Percentiles rank a stretch among this genome's conserved stretches.
phyloP scores from a whole-genome alignment of 164 flowering plant genomes.

The Vitis rupestris region DNA sequence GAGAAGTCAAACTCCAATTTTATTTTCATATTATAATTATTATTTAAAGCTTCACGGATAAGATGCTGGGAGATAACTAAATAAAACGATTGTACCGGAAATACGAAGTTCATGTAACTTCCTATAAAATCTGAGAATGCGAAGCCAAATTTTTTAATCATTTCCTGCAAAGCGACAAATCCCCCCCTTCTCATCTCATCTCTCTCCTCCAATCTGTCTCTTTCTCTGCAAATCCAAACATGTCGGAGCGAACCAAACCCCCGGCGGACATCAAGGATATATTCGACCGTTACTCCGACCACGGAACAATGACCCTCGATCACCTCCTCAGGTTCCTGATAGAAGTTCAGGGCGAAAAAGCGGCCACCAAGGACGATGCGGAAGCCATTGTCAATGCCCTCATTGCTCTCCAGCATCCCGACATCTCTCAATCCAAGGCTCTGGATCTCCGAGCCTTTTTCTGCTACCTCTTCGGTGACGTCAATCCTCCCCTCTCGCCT shows the following conservation, averaged over 20 bases:
- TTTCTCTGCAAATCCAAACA: too few species aligned
- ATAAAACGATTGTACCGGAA: too few species aligned
- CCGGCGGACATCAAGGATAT: conserved; percentile 19
- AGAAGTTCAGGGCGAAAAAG: conserved; percentile 23
- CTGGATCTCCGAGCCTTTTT: conserved; percentile 38
- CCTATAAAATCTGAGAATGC: too few species aligned
- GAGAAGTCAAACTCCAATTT: too few species aligned
- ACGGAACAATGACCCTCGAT: conserved; percentile 22
- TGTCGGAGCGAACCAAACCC: conserved; percentile 3
- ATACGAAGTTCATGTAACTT: too few species aligned
- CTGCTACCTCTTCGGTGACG: conserved; percentile 32
- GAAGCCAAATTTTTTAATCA: too few species aligned
- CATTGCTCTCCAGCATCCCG: conserved; percentile 14
- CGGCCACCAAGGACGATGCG: conserved; percentile 9
- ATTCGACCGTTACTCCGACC: conserved; percentile 25
- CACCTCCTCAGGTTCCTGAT: conserved; percentile 18
- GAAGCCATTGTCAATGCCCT: conserved; percentile 12
- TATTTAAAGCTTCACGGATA: too few species aligned
- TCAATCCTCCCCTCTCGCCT: conserved; percentile 35
- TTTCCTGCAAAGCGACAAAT: too few species aligned
- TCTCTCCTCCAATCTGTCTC: too few species aligned
- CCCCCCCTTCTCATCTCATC: too few species aligned
- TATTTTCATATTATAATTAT: too few species aligned
- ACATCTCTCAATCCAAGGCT: conserved; percentile 25
- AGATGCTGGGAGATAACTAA: too few species aligned